phyloP scores from a whole-genome alignment of 192 early-diverging fungal genomes.

The Backusella luteola region DNA sequence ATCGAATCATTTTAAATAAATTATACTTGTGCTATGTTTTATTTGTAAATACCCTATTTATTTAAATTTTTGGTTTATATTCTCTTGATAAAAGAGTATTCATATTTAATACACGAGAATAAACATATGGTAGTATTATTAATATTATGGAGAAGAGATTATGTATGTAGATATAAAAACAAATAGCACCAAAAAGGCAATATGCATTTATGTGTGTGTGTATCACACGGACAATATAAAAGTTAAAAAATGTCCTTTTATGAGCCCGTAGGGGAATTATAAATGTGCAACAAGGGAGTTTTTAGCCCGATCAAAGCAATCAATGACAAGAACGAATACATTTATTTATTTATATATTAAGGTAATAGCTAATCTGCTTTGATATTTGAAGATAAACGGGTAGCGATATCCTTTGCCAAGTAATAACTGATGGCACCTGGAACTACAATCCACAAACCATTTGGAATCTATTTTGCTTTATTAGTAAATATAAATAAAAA shows the following conservation, averaged over 20 bases:
- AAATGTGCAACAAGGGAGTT: neutral
- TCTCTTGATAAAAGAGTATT: too few species aligned
- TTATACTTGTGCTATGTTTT: neutral
- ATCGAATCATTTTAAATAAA: neutral
- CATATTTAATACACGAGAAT: too few species aligned
- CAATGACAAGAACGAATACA: neutral
- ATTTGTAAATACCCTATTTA: neutral
- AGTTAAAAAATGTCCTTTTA: neutral
- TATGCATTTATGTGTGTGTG: neutral
- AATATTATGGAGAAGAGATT: neutral
- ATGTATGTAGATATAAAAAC: neutral
- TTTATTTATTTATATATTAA: conserved; percentile 2
- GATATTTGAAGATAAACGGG: neutral
- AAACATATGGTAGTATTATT: neutral
- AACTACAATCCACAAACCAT: conserved; percentile 33
- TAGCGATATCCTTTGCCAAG: conserved; percentile 15
- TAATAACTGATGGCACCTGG: conserved; percentile 16
- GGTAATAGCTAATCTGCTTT: neutral
- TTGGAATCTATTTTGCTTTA: conserved; percentile 26
- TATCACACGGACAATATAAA: neutral
- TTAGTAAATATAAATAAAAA: neutral
- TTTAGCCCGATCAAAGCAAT: neutral
- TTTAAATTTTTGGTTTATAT: too few species aligned
- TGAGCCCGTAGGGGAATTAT: neutral
- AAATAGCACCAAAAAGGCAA: neutral